A percentile compares a stretch with the other conserved stretches of the same genome.
Evolutionary conservation across 2,329 filamentous ascomycete species (phyloP).

Genomic region (Elsinoe arachidis): DNA sequence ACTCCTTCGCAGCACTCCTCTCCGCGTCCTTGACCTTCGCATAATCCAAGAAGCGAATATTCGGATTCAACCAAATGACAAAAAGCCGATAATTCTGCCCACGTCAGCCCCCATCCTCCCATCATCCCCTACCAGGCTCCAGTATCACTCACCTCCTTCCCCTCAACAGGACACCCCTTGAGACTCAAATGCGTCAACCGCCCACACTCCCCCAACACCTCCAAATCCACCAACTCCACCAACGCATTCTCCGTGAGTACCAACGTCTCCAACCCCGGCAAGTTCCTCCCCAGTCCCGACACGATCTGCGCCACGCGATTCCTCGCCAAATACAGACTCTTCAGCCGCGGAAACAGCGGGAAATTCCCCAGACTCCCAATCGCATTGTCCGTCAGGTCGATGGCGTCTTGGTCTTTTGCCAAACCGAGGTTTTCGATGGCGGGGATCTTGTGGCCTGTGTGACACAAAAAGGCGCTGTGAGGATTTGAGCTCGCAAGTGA

Average conservation of each 20-base stretch:
- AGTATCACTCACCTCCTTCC: slow-evolving; percentile 66
- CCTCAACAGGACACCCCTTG: slow-evolving; percentile 79
- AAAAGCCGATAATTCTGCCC: slow-evolving; percentile 80
- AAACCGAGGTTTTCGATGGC: slow-evolving; percentile 96
- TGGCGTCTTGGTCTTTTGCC: slow-evolving; percentile 88
- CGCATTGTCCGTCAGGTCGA: slow-evolving; percentile 98
- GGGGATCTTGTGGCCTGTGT: slow-evolving; percentile 90
- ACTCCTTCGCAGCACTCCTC: slow-evolving; percentile 62
- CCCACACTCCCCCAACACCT: slow-evolving; percentile 61
- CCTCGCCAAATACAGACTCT: slow-evolving; percentile 77
- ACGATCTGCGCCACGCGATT: slow-evolving; percentile 84
- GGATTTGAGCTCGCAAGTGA: slow-evolving; percentile 29
- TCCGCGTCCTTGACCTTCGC: slow-evolving; percentile 83
- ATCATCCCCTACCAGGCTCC: neutral
- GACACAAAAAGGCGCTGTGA: slow-evolving; percentile 20
- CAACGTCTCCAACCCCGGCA: slow-evolving; percentile 75
- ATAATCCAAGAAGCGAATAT: slow-evolving; percentile 85
- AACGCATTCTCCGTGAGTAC: slow-evolving; percentile 78
- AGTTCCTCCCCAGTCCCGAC: slow-evolving; percentile 59
- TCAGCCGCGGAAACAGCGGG: slow-evolving; percentile 78
- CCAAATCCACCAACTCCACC: slow-evolving; percentile 75
- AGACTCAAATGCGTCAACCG: slow-evolving; percentile 72
- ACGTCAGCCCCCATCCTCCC: slow-evolving; percentile 13
- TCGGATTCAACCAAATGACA: slow-evolving; percentile 78
- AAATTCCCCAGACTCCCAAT: slow-evolving; percentile 86